Evolutionary conservation across 805 yeast species (phyloP), one percentile per base, ranked within the genome.

Genomic region (Clavispora carvajalis): DNA sequence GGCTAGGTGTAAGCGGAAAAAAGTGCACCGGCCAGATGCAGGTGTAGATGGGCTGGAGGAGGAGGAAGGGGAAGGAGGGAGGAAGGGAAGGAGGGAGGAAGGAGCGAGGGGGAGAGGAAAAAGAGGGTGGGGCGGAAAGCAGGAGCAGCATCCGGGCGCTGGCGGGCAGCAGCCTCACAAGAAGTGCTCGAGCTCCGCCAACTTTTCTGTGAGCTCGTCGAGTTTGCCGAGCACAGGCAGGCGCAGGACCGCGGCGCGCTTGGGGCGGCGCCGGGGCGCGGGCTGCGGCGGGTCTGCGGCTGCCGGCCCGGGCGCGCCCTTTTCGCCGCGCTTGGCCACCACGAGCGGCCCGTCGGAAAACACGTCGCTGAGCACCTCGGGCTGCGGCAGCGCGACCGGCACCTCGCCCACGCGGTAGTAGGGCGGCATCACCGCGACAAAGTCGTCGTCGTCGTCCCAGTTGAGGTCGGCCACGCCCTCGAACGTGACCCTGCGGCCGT

Each of bases 141-240:
- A 26, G 30, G 30, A 9, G 34, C 18, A 10, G n/a, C n/a, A n/a
- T n/a, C n/a, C n/a, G n/a, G n/a, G n/a, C n/a, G n/a, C n/a, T n/a
- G n/a, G n/a, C n/a, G n/a, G n/a, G n/a, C n/a, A n/a, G 19, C 5
- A 10, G 29, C 5, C 8, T 15, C 13, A 36, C 38, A 45, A 38
- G 9, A 39, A 30, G 29, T 47, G 52, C 46, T 58, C 60, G 22
- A 69, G 54, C 50, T 66, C 68, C 1, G 71, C 71, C 44, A 69
- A 56, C 46, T 60, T 63, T 37, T 65, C 69, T 2, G 71, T 70
- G 43, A 69, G 58, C 47, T 62, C 68, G 48, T 69, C 74, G 44
- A 69, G 63, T 40, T 73, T 74, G 18, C 69, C 69, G 37, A 81
- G 63, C 7, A 82, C 66, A 2, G 85, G 85, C 49, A 73, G 38